Percentiles rank a stretch among this genome's conserved stretches.
Conservation (phyloP, 208 protist genomes). For the Herpetomonas tarakana region DNA sequence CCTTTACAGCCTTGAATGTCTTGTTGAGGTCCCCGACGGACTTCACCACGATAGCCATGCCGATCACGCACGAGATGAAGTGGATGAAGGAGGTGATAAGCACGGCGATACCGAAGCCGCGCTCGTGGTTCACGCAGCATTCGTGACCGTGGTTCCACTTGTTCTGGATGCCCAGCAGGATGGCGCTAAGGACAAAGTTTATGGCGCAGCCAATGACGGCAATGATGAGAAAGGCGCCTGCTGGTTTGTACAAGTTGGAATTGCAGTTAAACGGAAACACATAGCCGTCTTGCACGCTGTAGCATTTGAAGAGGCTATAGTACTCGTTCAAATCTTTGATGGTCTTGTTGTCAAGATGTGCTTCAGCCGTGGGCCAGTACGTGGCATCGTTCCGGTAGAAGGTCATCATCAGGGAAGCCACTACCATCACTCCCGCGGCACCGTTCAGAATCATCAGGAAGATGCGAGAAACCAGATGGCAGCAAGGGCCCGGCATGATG, state of each 20-base stretch:
- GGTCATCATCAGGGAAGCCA: not conserved
- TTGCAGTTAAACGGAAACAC: too few relatives aligned
- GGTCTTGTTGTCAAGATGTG: not conserved
- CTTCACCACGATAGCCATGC: not conserved
- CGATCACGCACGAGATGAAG: not conserved
- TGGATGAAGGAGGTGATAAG: not conserved
- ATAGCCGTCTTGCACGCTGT: not conserved
- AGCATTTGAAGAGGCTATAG: not conserved
- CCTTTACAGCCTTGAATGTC: not conserved
- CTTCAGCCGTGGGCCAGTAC: not conserved
- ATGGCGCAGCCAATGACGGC: not conserved
- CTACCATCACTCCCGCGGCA: not conserved
- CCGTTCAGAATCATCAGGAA: conserved; percentile 1
- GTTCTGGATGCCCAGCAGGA: conserved; percentile 1
- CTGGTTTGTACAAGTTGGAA: too few relatives aligned
- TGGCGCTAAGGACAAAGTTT: not conserved
- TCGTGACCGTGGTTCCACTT: not conserved
- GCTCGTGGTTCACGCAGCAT: not conserved
- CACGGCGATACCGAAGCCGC: not conserved
- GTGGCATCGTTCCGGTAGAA: too few relatives aligned
- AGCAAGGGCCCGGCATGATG: not conserved
- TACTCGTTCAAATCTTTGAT: not conserved
- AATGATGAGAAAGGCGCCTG: not conserved
- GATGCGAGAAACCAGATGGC: not conserved
- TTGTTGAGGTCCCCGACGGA: not conserved